Percentiles rank a stretch among this genome's conserved stretches.
Evolutionary conservation across 805 yeast genomes (phyloP).

Genomic region (Groenewaldozyma tartarivorans): DNA sequence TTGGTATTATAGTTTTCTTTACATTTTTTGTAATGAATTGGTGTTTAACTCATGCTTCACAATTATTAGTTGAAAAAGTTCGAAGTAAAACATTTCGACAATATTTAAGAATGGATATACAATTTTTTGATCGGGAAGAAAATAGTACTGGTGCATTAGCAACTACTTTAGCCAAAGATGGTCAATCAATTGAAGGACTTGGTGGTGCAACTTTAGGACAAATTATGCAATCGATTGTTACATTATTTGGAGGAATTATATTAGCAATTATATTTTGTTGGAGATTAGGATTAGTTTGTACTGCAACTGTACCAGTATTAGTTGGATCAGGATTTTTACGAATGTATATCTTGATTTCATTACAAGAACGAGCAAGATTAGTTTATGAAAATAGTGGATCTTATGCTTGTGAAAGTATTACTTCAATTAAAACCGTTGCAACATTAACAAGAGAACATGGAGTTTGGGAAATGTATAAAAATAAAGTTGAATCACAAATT

Average conservation of each 20-base stretch:
- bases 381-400: constrained; percentile 32
- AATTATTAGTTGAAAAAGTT: constrained; percentile 26
- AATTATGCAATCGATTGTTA: constrained; percentile 28
- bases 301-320: constrained; percentile 30
- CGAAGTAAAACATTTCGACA: constrained; percentile 26
- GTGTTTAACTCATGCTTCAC: constrained; percentile 22
- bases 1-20: constrained; percentile 24
- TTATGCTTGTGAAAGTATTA: constrained; percentile 31
- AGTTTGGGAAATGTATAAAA: constrained; percentile 25
- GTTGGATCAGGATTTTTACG: constrained; percentile 33
- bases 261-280: constrained; percentile 31
- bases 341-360: constrained; percentile 24
- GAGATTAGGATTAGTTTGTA: constrained; percentile 32
- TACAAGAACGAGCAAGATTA: constrained; percentile 29
- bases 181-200: constrained; percentile 31
- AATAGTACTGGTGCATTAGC: constrained; percentile 32
- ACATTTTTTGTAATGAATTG: constrained; percentile 18
- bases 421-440: constrained; percentile 33
- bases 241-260: constrained; percentile 31
- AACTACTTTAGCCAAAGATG: constrained; percentile 31
- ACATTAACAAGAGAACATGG: constrained; percentile 33
- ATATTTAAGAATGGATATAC: constrained; percentile 29
- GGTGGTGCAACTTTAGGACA: constrained; percentile 35
- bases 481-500: constrained; percentile 24
- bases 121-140: constrained; percentile 28